Conservation (phyloP, 2,329 filamentous ascomycete species). For the Aspergillus glaucus region DNA sequence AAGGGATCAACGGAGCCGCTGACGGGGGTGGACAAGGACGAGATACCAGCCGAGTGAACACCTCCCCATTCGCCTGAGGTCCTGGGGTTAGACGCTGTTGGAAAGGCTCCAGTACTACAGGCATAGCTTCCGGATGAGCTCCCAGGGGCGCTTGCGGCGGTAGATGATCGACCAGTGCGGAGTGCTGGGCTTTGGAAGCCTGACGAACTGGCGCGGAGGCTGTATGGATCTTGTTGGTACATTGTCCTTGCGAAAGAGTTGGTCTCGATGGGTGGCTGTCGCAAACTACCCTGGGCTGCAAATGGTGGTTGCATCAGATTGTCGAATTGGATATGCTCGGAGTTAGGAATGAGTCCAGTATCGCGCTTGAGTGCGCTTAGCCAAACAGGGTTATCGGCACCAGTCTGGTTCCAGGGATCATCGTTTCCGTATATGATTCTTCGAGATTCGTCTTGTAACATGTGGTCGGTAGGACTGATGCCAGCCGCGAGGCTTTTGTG, state of each 20-base stretch:
- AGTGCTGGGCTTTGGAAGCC: slow-evolving; percentile 28
- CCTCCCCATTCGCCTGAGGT: slow-evolving; percentile 30
- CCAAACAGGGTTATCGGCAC: slow-evolving; percentile 43
- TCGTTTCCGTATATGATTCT: slow-evolving; percentile 28
- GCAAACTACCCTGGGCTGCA: slow-evolving; percentile 32
- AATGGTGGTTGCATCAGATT: slow-evolving; percentile 40
- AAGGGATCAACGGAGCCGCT: slow-evolving; percentile 26
- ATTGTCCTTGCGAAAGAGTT: slow-evolving; percentile 21
- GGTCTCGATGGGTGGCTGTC: slow-evolving; percentile 27
- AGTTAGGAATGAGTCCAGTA: slow-evolving; percentile 30
- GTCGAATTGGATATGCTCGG: slow-evolving; percentile 28
- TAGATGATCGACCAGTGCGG: slow-evolving; percentile 28
- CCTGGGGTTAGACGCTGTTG: slow-evolving; percentile 18
- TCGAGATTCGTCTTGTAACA: slow-evolving; percentile 32
- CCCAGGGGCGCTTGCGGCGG: slow-evolving; percentile 28
- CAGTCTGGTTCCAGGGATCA: slow-evolving; percentile 39
- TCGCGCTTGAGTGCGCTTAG: slow-evolving; percentile 40
- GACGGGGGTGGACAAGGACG: slow-evolving; percentile 28
- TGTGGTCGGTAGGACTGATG: slow-evolving; percentile 30
- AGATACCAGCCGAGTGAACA: slow-evolving; percentile 22
- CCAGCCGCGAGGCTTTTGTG: slow-evolving; percentile 28
- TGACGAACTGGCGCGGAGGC: slow-evolving; percentile 20
- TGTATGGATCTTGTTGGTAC: slow-evolving; percentile 18
- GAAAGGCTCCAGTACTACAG: slow-evolving; percentile 27
- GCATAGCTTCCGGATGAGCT: slow-evolving; percentile 31